Evolutionary conservation across 108 stramenopile genomes (phyloP).

Genomic region (Conticribra weissflogii): DNA sequence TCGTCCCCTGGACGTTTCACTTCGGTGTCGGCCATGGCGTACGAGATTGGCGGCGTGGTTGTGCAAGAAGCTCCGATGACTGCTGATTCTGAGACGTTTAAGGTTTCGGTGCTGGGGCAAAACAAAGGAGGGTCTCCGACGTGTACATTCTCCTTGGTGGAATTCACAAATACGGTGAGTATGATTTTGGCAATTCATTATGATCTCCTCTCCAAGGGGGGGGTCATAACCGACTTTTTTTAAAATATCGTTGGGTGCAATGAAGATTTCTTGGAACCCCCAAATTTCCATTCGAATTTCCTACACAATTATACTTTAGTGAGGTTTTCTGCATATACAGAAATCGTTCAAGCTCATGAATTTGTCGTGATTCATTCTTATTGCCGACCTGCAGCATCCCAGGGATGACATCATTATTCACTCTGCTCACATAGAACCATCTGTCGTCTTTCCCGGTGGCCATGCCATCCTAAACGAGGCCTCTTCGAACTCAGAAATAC

Average conservation of each 20-base stretch:
- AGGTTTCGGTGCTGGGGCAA: conserved; percentile 30
- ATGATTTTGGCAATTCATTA: not conserved
- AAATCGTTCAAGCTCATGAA: too few relatives aligned
- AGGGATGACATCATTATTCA: conserved; percentile 26
- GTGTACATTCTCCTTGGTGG: conserved; percentile 39
- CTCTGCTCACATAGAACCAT: conserved; percentile 48
- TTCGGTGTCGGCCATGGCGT: conserved; percentile 1
- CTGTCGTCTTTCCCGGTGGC: conserved; percentile 29
- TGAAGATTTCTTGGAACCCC: too few relatives aligned
- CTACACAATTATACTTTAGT: too few relatives aligned
- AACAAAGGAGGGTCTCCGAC: conserved; percentile 17
- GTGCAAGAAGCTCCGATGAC: conserved; percentile 2
- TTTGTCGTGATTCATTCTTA: conserved; percentile 5
- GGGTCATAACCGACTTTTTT: not conserved
- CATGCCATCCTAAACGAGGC: conserved; percentile 10
- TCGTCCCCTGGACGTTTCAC: not conserved
- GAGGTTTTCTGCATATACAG: too few relatives aligned
- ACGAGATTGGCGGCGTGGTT: not conserved
- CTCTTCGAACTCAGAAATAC: not conserved
- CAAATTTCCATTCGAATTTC: too few relatives aligned
- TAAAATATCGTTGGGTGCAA: not conserved
- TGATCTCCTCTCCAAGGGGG: not conserved
- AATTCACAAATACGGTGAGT: conserved; percentile 51
- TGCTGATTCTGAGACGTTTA: conserved; percentile 22
- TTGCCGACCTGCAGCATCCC: conserved; percentile 23